Percentiles rank a stretch among this genome's conserved stretches.
Conservation (phyloP, 139 green algal species). For the Picochlorum sp. region DNA sequence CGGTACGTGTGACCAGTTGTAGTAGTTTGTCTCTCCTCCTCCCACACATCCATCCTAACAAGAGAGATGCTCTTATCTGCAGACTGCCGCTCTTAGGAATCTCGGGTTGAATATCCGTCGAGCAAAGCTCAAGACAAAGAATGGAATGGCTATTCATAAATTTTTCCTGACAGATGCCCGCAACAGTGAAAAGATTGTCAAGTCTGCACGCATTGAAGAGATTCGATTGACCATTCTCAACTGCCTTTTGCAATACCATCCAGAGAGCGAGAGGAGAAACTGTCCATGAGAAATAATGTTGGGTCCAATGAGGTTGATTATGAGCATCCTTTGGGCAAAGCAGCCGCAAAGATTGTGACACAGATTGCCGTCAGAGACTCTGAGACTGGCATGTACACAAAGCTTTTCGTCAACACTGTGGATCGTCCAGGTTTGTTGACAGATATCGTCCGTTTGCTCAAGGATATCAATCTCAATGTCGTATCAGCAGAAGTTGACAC, state of each 20-base stretch:
- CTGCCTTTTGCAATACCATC: slow-evolving; percentile 74
- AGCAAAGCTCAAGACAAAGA: slow-evolving; percentile 57
- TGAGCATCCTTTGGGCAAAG: slow-evolving; percentile 24
- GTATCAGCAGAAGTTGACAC: slow-evolving; percentile 79
- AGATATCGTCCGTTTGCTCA: slow-evolving; percentile 67
- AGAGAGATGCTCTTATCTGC: neutral
- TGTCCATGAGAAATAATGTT: slow-evolving; percentile 21
- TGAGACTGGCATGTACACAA: slow-evolving; percentile 18
- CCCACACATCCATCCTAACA: neutral
- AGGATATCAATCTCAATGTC: slow-evolving; percentile 93
- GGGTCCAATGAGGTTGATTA: slow-evolving; percentile 22
- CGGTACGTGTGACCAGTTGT: slow-evolving; percentile 34
- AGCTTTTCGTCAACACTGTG: slow-evolving; percentile 51
- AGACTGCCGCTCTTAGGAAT: slow-evolving; percentile 58
- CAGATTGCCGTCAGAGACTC: slow-evolving; percentile 29
- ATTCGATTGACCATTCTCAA: slow-evolving; percentile 87
- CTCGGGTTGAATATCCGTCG: slow-evolving; percentile 81
- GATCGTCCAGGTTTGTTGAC: slow-evolving; percentile 61
- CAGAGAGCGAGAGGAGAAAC: slow-evolving; percentile 48
- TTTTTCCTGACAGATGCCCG: slow-evolving; percentile 81
- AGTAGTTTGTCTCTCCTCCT: neutral
- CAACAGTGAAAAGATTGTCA: slow-evolving; percentile 76
- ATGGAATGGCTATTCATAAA: slow-evolving; percentile 32
- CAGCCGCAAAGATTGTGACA: slow-evolving; percentile 32
- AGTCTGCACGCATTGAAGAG: slow-evolving; percentile 69